Evolutionary conservation across 306 rosid species (phyloP), one percentile per base, ranked within the genome.

Genomic region (Prinsepia uniflora): DNA sequence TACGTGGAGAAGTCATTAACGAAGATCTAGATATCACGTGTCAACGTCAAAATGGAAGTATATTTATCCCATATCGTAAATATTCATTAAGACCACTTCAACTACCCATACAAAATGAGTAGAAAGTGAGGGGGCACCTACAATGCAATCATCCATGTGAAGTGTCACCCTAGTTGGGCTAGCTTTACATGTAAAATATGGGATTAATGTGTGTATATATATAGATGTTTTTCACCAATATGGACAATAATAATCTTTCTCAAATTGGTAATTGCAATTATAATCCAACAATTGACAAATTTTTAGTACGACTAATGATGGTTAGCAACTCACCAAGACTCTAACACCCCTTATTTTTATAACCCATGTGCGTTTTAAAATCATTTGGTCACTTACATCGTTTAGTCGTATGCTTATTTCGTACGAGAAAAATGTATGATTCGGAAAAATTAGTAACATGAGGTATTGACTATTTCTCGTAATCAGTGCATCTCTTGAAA

Each of bases 81-180:
- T n/a, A n/a, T n/a, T n/a, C n/a, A n/a, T n/a, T n/a, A n/a, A n/a
- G n/a, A n/a, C n/a, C n/a, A n/a, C n/a, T n/a, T n/a, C n/a, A n/a
- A n/a, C n/a, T n/a, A n/a, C n/a, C n/a, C n/a, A n/a, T n/a, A n/a
- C n/a, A n/a, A n/a, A n/a, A n/a, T n/a, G n/a, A n/a, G 71, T 70
- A 62, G 24, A 53, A 80, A 76, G 82, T 83, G 85, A 81, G 70
- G 80, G 82, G 72, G 79, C 76, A 80, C 80, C 80, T 77, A 76
- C 78, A 78, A 52, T 72, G 77, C 67, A 82, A 84, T 80, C 71
- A 76, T 76, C 78, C 77, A 57, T 71, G 79, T 75, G 75, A 54
- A 80, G 50, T 75, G 77, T 45, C 78, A 61, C 18, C 61, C 6
- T 57, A 61, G 64, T 77, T 78, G 85, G 85, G 87, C 86, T 84